Base-by-base conservation (phyloP, 2,329 filamentous ascomycete species). In the Neonectria sp. region DNA sequence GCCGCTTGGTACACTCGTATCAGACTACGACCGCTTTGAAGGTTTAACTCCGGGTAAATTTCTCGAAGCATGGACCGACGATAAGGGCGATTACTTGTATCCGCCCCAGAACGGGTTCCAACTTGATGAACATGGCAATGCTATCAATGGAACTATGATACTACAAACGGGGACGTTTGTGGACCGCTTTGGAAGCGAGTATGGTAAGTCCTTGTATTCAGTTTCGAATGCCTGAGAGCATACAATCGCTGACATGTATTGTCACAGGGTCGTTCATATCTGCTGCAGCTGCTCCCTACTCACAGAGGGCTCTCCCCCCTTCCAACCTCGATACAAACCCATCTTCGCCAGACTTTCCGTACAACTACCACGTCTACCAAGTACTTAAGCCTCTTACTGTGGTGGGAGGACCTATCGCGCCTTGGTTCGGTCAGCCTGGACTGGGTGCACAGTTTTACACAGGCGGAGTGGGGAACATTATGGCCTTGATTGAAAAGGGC, bases 381-480 rank as follows among this genome's bases (percentile, higher is more conserved):
- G 85, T 87, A 4, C 69, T 76, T 6, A 79, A 78, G 68, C 70
- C 77, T 1, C 78, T 88, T 3, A 71, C 73, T 3, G 83, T 85
- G 0, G 62, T 79, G 0, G 75, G 82, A 9, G 86, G 85, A 0
- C 84, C 85, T 0, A 85, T 87, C 67, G 81, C 82, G 2, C 79
- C 82, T 9, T 86, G 82, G 84, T 88, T 86, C 65, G 83, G 83
- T 9, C 85, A 87, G 76, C 84, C 83, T 0, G 86, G 86, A 0
- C 78, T 85, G 43, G 85, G 85, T 21, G 70, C 75, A 2, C 75
- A 77, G 60, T 77, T 77, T 24, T 77, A 68, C 7, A 77, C 40
- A 73, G 83, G 49, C 79, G 76, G 70, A 11, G 29, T 65, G 6
- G 73, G 73, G 1, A 75, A 73, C 17, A 61, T 75, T 52, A 63